Percentiles rank a stretch among this genome's conserved stretches.
phyloP scores from a whole-genome alignment of 2,329 filamentous ascomycete genomes.

The Coleophoma crateriformis region DNA sequence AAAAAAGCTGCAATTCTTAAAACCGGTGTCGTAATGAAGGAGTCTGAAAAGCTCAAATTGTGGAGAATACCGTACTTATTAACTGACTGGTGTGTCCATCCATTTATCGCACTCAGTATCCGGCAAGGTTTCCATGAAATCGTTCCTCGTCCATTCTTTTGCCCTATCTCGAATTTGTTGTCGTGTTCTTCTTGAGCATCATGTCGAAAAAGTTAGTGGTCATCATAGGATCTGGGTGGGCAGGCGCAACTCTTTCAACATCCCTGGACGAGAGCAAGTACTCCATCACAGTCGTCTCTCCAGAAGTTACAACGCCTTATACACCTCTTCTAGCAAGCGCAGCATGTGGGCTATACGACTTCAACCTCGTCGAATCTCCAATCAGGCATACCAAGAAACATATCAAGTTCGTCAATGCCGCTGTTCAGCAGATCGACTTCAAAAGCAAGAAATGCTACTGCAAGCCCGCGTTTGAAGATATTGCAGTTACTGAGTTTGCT shows the following conservation, averaged over 20 bases:
- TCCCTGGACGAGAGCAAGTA: slow-evolving; percentile 29
- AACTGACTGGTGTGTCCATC: too few species aligned
- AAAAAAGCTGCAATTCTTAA: too few species aligned
- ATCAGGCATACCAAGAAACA: slow-evolving; percentile 29
- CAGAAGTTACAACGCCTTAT: slow-evolving; percentile 34
- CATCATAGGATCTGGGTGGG: slow-evolving; percentile 33
- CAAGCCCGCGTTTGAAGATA: slow-evolving; percentile 27
- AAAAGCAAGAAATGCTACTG: slow-evolving; percentile 28
- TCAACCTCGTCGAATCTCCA: slow-evolving; percentile 36
- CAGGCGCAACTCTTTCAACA: slow-evolving; percentile 30
- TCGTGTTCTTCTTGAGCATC: background rate
- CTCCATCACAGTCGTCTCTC: slow-evolving; percentile 34
- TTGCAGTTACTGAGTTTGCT: slow-evolving; percentile 24
- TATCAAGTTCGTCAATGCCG: slow-evolving; percentile 32
- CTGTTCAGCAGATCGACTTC: slow-evolving; percentile 33
- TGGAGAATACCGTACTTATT: too few species aligned
- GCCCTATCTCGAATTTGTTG: background rate
- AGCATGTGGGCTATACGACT: slow-evolving; percentile 37
- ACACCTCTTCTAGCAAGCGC: slow-evolving; percentile 38
- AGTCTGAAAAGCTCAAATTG: too few species aligned
- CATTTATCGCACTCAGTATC: too few species aligned
- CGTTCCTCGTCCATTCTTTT: background rate
- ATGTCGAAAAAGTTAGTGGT: slow-evolving; percentile 1
- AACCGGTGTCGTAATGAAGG: too few species aligned
- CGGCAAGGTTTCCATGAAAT: too few species aligned